Conservation (phyloP, 2,329 filamentous ascomycete genomes). For the Neopestalotiopsis sp. region DNA sequence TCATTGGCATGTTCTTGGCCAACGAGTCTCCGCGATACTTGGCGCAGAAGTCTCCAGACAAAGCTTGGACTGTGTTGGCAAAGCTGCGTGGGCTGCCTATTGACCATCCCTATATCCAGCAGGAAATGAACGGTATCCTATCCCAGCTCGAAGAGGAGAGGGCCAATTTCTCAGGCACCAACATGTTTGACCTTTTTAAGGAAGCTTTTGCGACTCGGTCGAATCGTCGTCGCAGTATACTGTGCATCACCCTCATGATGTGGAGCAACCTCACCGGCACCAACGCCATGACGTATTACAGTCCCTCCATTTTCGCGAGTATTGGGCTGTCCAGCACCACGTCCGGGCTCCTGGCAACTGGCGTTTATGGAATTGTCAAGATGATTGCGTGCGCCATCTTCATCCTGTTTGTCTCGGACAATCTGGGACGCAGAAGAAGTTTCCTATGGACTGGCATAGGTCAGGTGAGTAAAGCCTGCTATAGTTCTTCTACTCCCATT, state of each 20-base stretch:
- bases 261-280: slow-evolving; percentile 58
- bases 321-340: slow-evolving; percentile 63
- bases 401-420: slow-evolving; percentile 71
- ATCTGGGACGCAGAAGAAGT: slow-evolving; percentile 65
- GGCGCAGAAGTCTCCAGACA: slow-evolving; percentile 71
- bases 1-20: slow-evolving; percentile 65
- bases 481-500: too few relatives aligned
- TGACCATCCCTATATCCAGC: slow-evolving; percentile 57
- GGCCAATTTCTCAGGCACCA: slow-evolving; percentile 47
- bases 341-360: slow-evolving; percentile 72
- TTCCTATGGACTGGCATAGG: slow-evolving; percentile 69
- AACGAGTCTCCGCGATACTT: slow-evolving; percentile 68
- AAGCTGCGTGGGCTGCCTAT: slow-evolving; percentile 57
- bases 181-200: slow-evolving; percentile 46
- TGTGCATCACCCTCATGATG: slow-evolving; percentile 55
- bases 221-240: slow-evolving; percentile 54
- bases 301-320: slow-evolving; percentile 70
- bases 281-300: slow-evolving; percentile 65
- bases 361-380: slow-evolving; percentile 76
- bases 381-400: slow-evolving; percentile 67
- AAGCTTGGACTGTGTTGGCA: slow-evolving; percentile 60
- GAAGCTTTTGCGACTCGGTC: slow-evolving; percentile 36
- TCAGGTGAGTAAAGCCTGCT: slow-evolving; percentile 40
- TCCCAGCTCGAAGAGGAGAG: slow-evolving; percentile 54
- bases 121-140: slow-evolving; percentile 51